These are phyloP conservation scores for Annona squamosa DNA, from an alignment of 164 flowering plant species.

Conservation along the genomic window DNA sequence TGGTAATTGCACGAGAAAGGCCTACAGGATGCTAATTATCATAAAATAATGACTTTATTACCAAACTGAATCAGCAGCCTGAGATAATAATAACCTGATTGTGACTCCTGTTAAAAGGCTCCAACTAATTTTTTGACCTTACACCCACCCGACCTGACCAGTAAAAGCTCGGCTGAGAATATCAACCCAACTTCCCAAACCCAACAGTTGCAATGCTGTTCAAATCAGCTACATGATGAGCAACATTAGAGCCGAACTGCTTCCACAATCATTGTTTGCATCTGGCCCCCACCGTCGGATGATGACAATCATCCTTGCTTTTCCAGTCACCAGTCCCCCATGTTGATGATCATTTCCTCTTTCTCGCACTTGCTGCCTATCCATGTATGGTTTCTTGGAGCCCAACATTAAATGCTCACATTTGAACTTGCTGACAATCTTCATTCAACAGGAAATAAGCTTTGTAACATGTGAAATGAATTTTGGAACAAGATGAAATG, in stretches of 20 bases:
- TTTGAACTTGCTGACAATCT: slow-evolving; percentile 87
- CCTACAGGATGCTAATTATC: too few relatives aligned
- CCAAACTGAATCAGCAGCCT: too few relatives aligned
- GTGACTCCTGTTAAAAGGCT: too few relatives aligned
- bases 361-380: slow-evolving; percentile 14
- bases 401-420: slow-evolving; percentile 58
- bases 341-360: background rate
- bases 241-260: background rate
- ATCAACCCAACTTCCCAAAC: too few relatives aligned
- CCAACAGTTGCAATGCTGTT: background rate
- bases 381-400: slow-evolving; percentile 26
- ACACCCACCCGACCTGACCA: too few relatives aligned
- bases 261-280: slow-evolving; percentile 15
- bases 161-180: too few relatives aligned
- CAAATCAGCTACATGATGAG: slow-evolving; percentile 1
- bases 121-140: too few relatives aligned
- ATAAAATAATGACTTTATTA: too few relatives aligned
- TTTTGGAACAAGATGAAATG: slow-evolving; percentile 95
- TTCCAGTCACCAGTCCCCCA: background rate
- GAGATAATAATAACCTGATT: too few relatives aligned
- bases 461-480: slow-evolving; percentile 58
- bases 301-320: background rate
- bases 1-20: too few relatives aligned
- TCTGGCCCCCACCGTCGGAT: slow-evolving; percentile 6
- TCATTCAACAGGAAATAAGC: slow-evolving; percentile 12